Conservation (phyloP, 441 rosid species). For the Oxalis stricta region DNA sequence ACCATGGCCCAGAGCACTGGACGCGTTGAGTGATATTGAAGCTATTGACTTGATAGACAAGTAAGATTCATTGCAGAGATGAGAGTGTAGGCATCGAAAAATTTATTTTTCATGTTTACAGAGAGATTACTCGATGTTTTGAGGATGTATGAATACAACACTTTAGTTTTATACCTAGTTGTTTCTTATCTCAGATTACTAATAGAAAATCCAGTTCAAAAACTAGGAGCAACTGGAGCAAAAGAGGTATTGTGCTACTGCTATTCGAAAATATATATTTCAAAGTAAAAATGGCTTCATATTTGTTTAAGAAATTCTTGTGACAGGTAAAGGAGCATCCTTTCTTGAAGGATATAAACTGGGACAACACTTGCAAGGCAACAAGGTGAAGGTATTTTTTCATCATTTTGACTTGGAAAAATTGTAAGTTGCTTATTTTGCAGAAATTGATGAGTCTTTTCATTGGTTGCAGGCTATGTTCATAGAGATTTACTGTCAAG, state of each 20-base stretch:
- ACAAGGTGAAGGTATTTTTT: slow-evolving; percentile 39
- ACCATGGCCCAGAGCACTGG: slow-evolving; percentile 88
- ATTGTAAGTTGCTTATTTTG: slow-evolving; percentile 1
- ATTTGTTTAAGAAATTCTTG: slow-evolving; percentile 15
- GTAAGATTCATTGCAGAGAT: slow-evolving; percentile 31
- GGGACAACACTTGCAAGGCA: slow-evolving; percentile 96
- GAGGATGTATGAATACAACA: too few relatives aligned
- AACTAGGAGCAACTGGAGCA: slow-evolving; percentile 93
- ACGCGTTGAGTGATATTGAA: slow-evolving; percentile 64
- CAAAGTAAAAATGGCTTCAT: not conserved
- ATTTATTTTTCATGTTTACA: too few relatives aligned
- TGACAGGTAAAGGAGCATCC: slow-evolving; percentile 75
- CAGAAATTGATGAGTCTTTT: slow-evolving; percentile 1
- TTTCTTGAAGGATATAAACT: slow-evolving; percentile 76
- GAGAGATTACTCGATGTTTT: too few relatives aligned
- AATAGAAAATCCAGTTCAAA: slow-evolving; percentile 74
- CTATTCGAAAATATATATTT: slow-evolving; percentile 6
- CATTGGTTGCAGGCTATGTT: slow-evolving; percentile 65
- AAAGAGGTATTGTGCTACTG: slow-evolving; percentile 44
- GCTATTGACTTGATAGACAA: slow-evolving; percentile 75
- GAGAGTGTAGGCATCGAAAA: too few relatives aligned
- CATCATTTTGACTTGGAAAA: not conserved
- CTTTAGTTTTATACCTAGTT: too few relatives aligned
- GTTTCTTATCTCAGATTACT: slow-evolving; percentile 43
- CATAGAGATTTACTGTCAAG: slow-evolving; percentile 62